A percentile compares a stretch with the other conserved stretches of the same genome.
Evolutionary conservation across 2,329 filamentous ascomycete genomes (phyloP).

Genomic region (Aspergillus pseudoviridinutans): DNA sequence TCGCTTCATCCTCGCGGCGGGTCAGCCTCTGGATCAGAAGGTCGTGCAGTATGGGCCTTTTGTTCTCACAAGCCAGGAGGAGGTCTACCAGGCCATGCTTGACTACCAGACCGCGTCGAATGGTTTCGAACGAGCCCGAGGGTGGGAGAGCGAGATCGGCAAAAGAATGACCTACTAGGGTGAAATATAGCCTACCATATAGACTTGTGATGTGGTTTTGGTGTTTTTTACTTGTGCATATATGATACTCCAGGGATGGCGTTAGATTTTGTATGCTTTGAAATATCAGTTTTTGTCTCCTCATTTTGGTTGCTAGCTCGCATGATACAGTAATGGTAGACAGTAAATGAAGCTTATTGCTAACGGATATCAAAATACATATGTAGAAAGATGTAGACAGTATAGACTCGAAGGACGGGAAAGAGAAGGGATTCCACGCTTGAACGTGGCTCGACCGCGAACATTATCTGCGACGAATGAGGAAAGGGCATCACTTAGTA

Average conservation of each 20-base stretch:
- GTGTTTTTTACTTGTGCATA: background rate
- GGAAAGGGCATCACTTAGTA: background rate
- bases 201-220: background rate
- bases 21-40: slow-evolving; percentile 73
- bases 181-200: background rate
- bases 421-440: background rate
- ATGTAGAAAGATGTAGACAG: background rate
- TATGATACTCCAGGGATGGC: slow-evolving; percentile 3
- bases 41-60: slow-evolving; percentile 84
- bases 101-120: slow-evolving; percentile 71
- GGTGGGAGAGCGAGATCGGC: slow-evolving; percentile 84
- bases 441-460: background rate
- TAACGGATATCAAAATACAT: background rate
- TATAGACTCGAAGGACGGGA: background rate
- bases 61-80: slow-evolving; percentile 67
- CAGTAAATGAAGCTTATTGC: background rate
- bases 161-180: slow-evolving; percentile 58
- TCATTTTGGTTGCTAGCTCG: too few species aligned
- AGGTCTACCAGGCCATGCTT: slow-evolving; percentile 70
- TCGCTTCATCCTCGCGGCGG: slow-evolving; percentile 65
- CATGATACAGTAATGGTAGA: background rate
- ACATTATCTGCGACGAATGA: background rate
- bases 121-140: slow-evolving; percentile 73
- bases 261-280: background rate
- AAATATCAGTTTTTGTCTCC: background rate